phyloP scores from a whole-genome alignment of 2,329 filamentous ascomycete genomes.

The Talaromyces amestolkiae region DNA sequence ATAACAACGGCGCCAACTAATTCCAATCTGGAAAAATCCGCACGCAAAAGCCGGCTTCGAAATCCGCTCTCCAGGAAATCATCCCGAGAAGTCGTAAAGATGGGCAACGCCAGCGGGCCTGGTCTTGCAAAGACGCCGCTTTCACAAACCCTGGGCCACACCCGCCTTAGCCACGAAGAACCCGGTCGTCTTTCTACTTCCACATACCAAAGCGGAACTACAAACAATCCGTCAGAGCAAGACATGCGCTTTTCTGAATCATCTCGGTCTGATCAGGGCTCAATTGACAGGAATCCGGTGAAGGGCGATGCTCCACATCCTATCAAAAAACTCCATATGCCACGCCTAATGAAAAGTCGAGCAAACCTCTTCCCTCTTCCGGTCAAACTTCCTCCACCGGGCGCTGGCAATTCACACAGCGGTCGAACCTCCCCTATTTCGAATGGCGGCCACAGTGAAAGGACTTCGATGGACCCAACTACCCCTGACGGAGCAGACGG shows the following conservation, averaged over 20 bases:
- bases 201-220: constrained; percentile 49
- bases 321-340: constrained; percentile 72
- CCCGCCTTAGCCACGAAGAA: constrained; percentile 62
- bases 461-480: constrained; percentile 27
- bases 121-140: constrained; percentile 1
- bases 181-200: constrained; percentile 51
- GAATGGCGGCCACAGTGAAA: constrained; percentile 6
- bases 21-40: constrained; percentile 52
- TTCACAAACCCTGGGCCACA: constrained; percentile 21
- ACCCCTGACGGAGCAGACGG: constrained; percentile 31
- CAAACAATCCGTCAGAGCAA: constrained; percentile 60
- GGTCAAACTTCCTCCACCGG: constrained; percentile 60
- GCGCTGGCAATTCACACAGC: constrained; percentile 35
- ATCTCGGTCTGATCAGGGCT: constrained; percentile 83
- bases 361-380: constrained; percentile 85
- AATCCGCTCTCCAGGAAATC: constrained; percentile 34
- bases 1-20: constrained; percentile 89
- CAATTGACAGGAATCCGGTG: constrained; percentile 55
- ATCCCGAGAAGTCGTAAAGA: constrained; percentile 31
- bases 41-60: constrained; percentile 43
- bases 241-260: constrained; percentile 75
- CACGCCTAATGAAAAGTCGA: constrained; percentile 72
- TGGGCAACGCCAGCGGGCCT: constrained; percentile 21
- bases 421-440: constrained; percentile 16
- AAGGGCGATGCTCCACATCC: constrained; percentile 63